Evolutionary conservation across 352 stramenopile species (phyloP), one percentile per base, ranked within the genome.

Genomic region (Pelagophyceae sp.): DNA sequence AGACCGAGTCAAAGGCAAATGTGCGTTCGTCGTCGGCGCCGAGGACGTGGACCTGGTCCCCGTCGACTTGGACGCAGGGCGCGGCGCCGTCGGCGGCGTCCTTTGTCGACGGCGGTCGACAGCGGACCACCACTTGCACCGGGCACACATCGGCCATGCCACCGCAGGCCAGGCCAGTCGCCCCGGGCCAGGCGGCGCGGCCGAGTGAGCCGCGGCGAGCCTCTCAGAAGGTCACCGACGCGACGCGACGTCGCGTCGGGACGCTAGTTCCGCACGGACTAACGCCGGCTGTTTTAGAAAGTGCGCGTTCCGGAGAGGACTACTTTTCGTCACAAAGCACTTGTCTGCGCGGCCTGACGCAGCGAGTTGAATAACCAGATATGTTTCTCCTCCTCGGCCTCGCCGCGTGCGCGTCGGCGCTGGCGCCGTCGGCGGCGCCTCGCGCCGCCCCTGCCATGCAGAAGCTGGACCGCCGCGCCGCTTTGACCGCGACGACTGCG

Each of bases 401-500:
- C 29, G 23, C 32, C 29, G 58, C 58, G 23, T 33, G 17, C 58
- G 58, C 58, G 58, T 17, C 58, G 23, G 58, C 58, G 5, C 58
- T 65, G 5, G 58, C 58, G 2, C 58, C 58, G 17, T 33, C 5
- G 23, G 23, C 58, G 23, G 5, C 29, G 58, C 23, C 20, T 6
- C 23, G 20, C 35, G 82, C 80, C 67, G 84, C 84, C 77, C 83
- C 84, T 77, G 77, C 86, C 40, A 85, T 88, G 70, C 76, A 87
- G 33, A 82, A 87, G 75, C 84, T 80, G 25, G 76, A 78, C 23
- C 65, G 32, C 54, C 72, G n/a, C 35, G 33, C 72, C 6, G 77
- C 70, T 33, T 80, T 80, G 19, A 77, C 84, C 31, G 77, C 80
- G 60, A 78, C 80, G 45, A 80, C 81, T 19, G 72, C 79, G 20